phyloP scores from a whole-genome alignment of 176 grass and related monocot genomes.

The Elaeis guineensis region DNA sequence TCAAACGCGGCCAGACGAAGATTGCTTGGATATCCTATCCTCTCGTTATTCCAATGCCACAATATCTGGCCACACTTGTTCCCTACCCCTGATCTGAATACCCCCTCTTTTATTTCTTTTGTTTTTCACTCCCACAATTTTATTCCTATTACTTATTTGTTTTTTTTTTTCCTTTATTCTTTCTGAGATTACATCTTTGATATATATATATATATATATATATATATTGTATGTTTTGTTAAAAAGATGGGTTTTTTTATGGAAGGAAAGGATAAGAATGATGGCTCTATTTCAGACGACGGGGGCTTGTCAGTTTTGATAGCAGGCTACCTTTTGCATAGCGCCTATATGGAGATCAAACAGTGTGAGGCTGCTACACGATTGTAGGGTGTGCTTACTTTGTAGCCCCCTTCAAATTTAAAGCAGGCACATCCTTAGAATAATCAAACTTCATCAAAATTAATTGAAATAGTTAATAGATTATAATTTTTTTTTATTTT shows the following conservation, averaged over 20 bases:
- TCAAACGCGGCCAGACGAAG: slow-evolving; percentile 23
- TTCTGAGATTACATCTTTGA: too few relatives aligned
- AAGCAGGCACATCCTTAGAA: slow-evolving; percentile 12
- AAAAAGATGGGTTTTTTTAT: background rate
- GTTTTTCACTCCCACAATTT: too few relatives aligned
- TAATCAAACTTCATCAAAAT: too few relatives aligned
- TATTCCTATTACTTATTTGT: too few relatives aligned
- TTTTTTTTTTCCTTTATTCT: too few relatives aligned
- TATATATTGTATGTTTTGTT: background rate
- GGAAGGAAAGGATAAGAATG: background rate
- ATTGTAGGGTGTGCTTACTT: slow-evolving; percentile 18
- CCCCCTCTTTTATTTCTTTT: too few relatives aligned
- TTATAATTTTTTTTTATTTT: too few relatives aligned
- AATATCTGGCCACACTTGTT: slow-evolving; percentile 27
- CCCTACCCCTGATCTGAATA: too few relatives aligned
- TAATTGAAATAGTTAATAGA: too few relatives aligned
- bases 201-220: too few relatives aligned
- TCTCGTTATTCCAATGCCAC: slow-evolving; percentile 32
- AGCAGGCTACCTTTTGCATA: slow-evolving; percentile 33
- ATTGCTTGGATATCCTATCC: slow-evolving; percentile 27
- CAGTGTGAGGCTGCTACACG: slow-evolving; percentile 21
- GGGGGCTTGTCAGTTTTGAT: slow-evolving; percentile 20
- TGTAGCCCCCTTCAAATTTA: slow-evolving; percentile 23
- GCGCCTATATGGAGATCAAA: slow-evolving; percentile 23
- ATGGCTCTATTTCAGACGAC: slow-evolving; percentile 30